phyloP scores from a whole-genome alignment of 371 early-diverging fungal genomes.

The Mucor plumbeus region DNA sequence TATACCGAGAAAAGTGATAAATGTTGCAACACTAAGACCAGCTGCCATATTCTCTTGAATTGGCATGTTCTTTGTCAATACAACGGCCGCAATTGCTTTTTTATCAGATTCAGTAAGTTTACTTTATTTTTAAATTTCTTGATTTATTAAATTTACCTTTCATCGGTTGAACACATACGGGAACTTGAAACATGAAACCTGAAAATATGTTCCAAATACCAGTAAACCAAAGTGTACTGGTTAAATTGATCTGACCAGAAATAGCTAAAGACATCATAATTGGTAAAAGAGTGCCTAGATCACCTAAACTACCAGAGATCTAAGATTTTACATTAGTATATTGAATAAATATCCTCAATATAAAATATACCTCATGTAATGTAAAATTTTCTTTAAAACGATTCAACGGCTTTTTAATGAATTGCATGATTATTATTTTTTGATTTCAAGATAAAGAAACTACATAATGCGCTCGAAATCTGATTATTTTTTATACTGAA shows the following conservation, averaged over 20 bases:
- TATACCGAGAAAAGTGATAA: slow-evolving; percentile 71
- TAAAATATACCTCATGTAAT: slow-evolving; percentile 39
- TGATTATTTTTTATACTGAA: neutral
- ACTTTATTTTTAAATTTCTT: too few species aligned
- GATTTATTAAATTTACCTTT: slow-evolving; percentile 55
- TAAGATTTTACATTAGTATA: slow-evolving; percentile 12
- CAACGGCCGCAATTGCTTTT: slow-evolving; percentile 84
- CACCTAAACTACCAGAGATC: slow-evolving; percentile 79
- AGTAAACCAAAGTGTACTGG: slow-evolving; percentile 85
- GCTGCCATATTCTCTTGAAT: slow-evolving; percentile 78
- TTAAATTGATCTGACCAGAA: slow-evolving; percentile 77
- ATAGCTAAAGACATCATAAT: slow-evolving; percentile 83
- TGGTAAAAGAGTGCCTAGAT: slow-evolving; percentile 88
- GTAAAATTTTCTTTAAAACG: slow-evolving; percentile 30
- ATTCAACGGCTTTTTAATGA: neutral
- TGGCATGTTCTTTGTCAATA: slow-evolving; percentile 71
- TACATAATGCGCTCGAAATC: neutral
- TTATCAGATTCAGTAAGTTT: neutral
- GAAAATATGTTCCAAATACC: slow-evolving; percentile 88
- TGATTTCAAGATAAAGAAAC: too few species aligned
- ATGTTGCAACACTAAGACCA: slow-evolving; percentile 69
- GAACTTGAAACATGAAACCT: slow-evolving; percentile 79
- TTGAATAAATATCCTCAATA: neutral
- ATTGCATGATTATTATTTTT: neutral
- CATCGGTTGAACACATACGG: slow-evolving; percentile 89